Base-by-base conservation (phyloP, 208 protist species). In the Acanthamoeba lenticulata region DNA sequence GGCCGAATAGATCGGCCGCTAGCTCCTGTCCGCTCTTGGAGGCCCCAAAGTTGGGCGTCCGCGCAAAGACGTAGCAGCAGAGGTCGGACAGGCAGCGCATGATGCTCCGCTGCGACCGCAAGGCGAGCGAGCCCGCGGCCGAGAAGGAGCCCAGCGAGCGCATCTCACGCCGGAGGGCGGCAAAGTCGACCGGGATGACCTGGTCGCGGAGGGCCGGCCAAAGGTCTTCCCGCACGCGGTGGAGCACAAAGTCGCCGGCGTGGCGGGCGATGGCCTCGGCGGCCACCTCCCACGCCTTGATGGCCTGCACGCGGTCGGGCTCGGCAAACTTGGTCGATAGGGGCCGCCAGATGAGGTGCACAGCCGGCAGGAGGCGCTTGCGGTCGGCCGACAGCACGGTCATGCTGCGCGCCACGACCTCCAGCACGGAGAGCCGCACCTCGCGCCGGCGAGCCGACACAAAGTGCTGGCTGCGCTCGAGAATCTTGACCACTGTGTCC, bases 381-480 rank as follows among this genome's bases (percentile, higher is more conserved):
- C 83, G 47, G 40, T 90, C 83, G 29, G 52, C 83, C 15, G 57
- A 90, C 45, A 90, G 83, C 47, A 90, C 57, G 36, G 57, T 45
- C 19, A 90, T 72, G 83, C 83, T 44, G 52, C 57, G 47, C 19
- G 32, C 21, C 34, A 90, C 21, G 34, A 90, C 36, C 27, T 57
- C 49, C 0, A 90, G 34, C 2, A 90, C 32, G 29, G 57, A 60
- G 36, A 90, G 57, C 29, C 57, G n/a, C 36, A 90, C 40, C 83
- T 90, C 83, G 19, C 57, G 47, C 32, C 24, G 5, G 11, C 57
- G 47, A 13, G 83, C 27, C 40, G 83, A 60, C 52, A 90, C 83
- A 36, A 90, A 90, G 52, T 90, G 83, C 49, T 90, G 83, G n/a
- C 83, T 47, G 5, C 57, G 47, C 47, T 90, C 83, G 36, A 90